Evolutionary conservation across 2,329 filamentous ascomycete species (phyloP).

Genomic region (Thielaviopsis punctulata): DNA sequence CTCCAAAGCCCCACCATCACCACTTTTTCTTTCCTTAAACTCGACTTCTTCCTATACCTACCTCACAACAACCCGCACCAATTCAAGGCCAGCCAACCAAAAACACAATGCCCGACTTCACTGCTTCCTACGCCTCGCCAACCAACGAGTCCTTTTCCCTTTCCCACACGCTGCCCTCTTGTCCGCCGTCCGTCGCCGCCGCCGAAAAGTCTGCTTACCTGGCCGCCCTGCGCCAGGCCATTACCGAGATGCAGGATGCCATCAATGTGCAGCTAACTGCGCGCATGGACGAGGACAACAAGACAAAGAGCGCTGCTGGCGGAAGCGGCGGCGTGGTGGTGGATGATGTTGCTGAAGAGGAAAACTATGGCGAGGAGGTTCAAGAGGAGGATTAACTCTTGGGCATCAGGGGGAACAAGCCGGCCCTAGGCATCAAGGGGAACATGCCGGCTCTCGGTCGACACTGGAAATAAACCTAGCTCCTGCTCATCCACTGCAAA

Average conservation of each 20-base stretch:
- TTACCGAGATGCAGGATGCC: slow-evolving; percentile 40
- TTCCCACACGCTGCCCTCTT: slow-evolving; percentile 18
- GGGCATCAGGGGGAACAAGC: slow-evolving; percentile 5
- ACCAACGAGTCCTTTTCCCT: slow-evolving; percentile 30
- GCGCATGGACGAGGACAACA: slow-evolving; percentile 58
- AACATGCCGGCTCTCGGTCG: no score
- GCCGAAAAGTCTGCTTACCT: slow-evolving; percentile 43
- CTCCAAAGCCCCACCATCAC: slow-evolving; percentile 2
- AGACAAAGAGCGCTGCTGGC: slow-evolving; percentile 17
- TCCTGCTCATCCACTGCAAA: no score
- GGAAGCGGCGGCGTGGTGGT: slow-evolving; percentile 14
- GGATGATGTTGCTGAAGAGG: slow-evolving; percentile 46
- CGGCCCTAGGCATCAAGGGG: no score
- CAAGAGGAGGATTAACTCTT: slow-evolving; percentile 39
- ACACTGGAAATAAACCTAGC: no score
- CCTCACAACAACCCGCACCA: slow-evolving; percentile 14
- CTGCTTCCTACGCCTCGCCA: slow-evolving; percentile 31
- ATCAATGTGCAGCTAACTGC: slow-evolving; percentile 56
- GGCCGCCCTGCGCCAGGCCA: slow-evolving; percentile 36
- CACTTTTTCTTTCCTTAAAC: slow-evolving; percentile 18
- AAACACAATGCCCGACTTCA: neutral
- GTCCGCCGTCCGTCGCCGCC: slow-evolving; percentile 21
- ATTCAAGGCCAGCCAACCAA: no score
- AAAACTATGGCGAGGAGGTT: slow-evolving; percentile 75
- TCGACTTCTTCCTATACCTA: slow-evolving; percentile 11